These are phyloP conservation scores for Baffinella frigidus DNA, from an alignment of 208 protist genomes.

Conservation along the genomic window DNA sequence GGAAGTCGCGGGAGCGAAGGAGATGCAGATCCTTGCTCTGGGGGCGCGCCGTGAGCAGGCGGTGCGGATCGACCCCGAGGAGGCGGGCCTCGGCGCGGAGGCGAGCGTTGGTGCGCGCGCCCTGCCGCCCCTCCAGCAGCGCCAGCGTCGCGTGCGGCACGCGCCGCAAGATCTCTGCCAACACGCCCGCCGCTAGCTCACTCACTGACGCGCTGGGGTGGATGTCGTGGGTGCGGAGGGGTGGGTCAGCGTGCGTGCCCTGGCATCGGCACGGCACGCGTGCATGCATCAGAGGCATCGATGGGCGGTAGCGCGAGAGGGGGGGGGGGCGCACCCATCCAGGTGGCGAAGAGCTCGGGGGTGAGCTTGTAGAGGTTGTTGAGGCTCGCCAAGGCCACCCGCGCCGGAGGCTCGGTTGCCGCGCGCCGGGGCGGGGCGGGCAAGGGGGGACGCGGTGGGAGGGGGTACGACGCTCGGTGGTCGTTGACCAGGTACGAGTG, in stretches of 20 bases:
- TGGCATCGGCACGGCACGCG: too few species aligned
- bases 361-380: conserved; percentile 46
- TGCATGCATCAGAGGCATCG: too few species aligned
- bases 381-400: conserved; percentile 10
- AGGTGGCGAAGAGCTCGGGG: neutral
- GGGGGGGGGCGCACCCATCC: neutral
- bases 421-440: neutral
- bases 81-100: neutral
- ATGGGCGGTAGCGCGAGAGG: neutral
- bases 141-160: neutral
- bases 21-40: neutral
- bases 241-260: too few species aligned
- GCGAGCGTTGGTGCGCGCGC: neutral
- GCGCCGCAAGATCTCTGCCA: too few species aligned
- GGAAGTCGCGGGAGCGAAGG: neutral
- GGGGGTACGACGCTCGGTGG: neutral
- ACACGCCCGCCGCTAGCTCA: too few species aligned
- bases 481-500: neutral
- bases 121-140: neutral
- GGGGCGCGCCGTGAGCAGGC: neutral
- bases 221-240: too few species aligned
- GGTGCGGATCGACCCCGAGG: neutral
- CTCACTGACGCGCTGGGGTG: too few species aligned
- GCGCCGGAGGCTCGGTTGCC: neutral
- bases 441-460: neutral